Evolutionary conservation across 164 flowering plant genomes (phyloP).

Genomic region (Annona cherimola): DNA sequence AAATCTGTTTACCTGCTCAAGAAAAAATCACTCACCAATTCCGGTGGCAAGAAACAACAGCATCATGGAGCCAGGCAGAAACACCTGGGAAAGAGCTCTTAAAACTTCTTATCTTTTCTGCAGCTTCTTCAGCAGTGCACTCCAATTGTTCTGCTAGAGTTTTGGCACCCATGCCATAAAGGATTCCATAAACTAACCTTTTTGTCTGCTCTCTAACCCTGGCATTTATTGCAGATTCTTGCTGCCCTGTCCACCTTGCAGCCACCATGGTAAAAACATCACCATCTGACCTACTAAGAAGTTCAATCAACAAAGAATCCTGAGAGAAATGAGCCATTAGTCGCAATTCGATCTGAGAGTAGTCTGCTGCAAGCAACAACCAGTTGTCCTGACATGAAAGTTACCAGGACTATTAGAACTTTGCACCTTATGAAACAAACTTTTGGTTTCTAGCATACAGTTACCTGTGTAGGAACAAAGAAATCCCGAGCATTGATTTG

Average conservation of each 20-base stretch:
- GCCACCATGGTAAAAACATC: slow-evolving; percentile 91
- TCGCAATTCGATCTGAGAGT: slow-evolving; percentile 94
- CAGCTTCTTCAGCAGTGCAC: slow-evolving; percentile 78
- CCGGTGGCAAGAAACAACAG: slow-evolving; percentile 63
- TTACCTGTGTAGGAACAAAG: slow-evolving; percentile 83
- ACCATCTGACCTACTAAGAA: slow-evolving; percentile 62
- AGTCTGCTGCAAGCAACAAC: slow-evolving; percentile 86
- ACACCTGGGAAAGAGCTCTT: slow-evolving; percentile 85
- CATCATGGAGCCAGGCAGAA: slow-evolving; percentile 83
- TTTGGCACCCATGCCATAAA: slow-evolving; percentile 95
- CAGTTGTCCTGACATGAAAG: slow-evolving; percentile 66
- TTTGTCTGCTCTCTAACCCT: slow-evolving; percentile 83
- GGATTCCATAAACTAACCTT: slow-evolving; percentile 90
- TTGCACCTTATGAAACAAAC: neutral
- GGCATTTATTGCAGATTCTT: slow-evolving; percentile 45
- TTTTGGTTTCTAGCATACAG: neutral
- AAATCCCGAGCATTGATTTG: slow-evolving; percentile 83
- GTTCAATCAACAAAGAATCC: slow-evolving; percentile 63
- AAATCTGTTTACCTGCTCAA: neutral
- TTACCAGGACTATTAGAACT: neutral
- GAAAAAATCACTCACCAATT: slow-evolving; percentile 55
- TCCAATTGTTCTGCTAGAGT: slow-evolving; percentile 78
- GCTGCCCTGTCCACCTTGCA: slow-evolving; percentile 79
- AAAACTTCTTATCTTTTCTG: slow-evolving; percentile 71
- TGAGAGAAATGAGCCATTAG: slow-evolving; percentile 97